phyloP scores from a whole-genome alignment of 192 early-diverging fungal genomes.

The Dissophora globulifera region DNA sequence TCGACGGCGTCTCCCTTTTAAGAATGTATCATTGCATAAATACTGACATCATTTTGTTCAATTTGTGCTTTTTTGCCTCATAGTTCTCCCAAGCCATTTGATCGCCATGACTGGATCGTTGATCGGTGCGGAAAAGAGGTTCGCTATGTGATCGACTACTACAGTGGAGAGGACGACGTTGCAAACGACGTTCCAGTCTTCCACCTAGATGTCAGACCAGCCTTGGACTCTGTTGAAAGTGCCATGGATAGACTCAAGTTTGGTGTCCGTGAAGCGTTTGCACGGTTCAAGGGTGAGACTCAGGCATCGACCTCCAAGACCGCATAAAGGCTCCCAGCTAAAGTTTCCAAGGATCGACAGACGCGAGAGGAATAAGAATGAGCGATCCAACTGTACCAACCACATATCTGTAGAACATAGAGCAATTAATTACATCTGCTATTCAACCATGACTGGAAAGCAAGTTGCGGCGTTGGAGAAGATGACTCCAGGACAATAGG shows the following conservation, averaged over 20 bases:
- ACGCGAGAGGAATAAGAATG: background rate
- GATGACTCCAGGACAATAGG: too few relatives aligned
- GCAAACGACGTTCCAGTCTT: slow-evolving; percentile 83
- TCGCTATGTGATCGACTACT: slow-evolving; percentile 99
- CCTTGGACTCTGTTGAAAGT: slow-evolving; percentile 80
- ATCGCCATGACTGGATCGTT: slow-evolving; percentile 97
- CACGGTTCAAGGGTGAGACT: slow-evolving; percentile 46
- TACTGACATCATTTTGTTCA: slow-evolving; percentile 16
- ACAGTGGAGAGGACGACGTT: slow-evolving; percentile 77
- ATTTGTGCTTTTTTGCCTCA: background rate
- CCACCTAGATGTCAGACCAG: slow-evolving; percentile 94
- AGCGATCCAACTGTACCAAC: background rate
- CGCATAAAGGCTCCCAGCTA: too few relatives aligned
- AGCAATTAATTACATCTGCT: background rate
- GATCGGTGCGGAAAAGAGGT: slow-evolving; percentile 89
- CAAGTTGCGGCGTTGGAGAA: too few relatives aligned
- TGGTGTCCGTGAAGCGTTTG: slow-evolving; percentile 62
- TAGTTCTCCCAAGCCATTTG: slow-evolving; percentile 90
- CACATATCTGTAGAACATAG: slow-evolving; percentile 32
- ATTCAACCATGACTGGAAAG: too few relatives aligned
- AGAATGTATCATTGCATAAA: background rate
- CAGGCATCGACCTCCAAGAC: slow-evolving; percentile 22
- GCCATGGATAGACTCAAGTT: slow-evolving; percentile 72
- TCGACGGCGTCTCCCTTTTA: too few relatives aligned
- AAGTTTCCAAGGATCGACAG: background rate